These are phyloP conservation scores for Lonicera japonica DNA, from an alignment of 129 eudicot genomes.

Conservation along the genomic window DNA sequence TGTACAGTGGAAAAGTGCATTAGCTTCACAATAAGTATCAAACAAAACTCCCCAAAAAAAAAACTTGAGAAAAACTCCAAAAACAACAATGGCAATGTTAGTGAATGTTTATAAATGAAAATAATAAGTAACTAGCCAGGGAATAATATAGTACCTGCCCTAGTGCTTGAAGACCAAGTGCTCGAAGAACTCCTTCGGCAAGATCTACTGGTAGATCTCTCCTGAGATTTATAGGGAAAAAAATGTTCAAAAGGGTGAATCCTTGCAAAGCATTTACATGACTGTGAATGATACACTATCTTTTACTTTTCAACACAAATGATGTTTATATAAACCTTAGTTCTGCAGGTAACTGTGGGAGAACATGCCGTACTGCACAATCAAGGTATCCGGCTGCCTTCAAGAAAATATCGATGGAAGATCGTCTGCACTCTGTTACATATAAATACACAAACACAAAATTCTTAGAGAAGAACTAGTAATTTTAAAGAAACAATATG, in stretches of 20 bases:
- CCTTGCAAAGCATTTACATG: conserved; percentile 7
- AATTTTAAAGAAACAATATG: not conserved
- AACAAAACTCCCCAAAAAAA: too few species aligned
- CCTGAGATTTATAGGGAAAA: conserved; percentile 25
- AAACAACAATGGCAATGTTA: too few species aligned
- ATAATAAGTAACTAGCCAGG: not conserved
- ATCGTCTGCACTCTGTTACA: conserved; percentile 71
- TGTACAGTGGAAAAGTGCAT: too few species aligned
- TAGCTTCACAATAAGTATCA: too few species aligned
- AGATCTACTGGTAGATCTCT: conserved; percentile 90
- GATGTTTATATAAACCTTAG: conserved; percentile 42
- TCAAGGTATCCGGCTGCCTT: conserved; percentile 99
- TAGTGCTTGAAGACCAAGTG: conserved; percentile 91
- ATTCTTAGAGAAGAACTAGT: not conserved
- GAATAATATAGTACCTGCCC: conserved; percentile 61
- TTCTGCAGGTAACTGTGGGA: conserved; percentile 77
- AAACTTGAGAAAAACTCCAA: too few species aligned
- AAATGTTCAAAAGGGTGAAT: conserved; percentile 13
- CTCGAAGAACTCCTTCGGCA: conserved; percentile 87
- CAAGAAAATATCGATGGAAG: conserved; percentile 75
- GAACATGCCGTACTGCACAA: conserved; percentile 80
- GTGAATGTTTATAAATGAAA: too few species aligned
- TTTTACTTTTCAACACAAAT: not conserved
- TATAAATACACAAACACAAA: conserved; percentile 9
- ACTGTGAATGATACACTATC: not conserved